Base-by-base conservation (phyloP, 129 eudicot genomes). In the Flaveria brownii region DNA sequence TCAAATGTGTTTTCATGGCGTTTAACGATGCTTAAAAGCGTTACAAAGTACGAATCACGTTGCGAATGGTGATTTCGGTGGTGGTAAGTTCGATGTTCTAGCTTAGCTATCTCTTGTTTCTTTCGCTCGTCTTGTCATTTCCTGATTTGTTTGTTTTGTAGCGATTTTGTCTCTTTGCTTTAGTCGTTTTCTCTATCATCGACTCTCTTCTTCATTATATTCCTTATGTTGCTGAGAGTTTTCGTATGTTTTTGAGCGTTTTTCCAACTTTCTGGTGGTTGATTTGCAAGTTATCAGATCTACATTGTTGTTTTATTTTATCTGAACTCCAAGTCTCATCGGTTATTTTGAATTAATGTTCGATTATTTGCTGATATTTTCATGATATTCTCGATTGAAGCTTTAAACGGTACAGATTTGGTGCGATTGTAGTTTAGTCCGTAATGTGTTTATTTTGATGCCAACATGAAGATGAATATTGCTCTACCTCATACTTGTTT, bases 91-190 rank as follows among this genome's bases (percentile, higher is more conserved):
- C 85, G 7, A 80, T 70, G 81, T 80, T 76, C 80, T 65, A 36
- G 41, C 41, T 36, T 36, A 36, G 41, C 41, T 36, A 65, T 56
- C 77, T 68, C 82, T 84, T 62, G 85, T 85, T 81, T 73, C 55
- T 78, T 49, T 82, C 85, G 72, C 87, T 78, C 56, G 84, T 75
- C 60, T 45, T 65, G 80, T 77, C 78, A 73, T 74, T 74, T 75
- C 78, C 12, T 56, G 6, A 13, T 76, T n/a, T 82, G 78, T 73
- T 64, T 80, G 67, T 72, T 80, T 72, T 46, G 67, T 75, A 64
- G 43, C 52, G 45, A 12, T 33, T 68, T 80, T 73, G 57, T 77
- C 71, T 22, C 26, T 79, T 62, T 78, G 41, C 62, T 15, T 72
- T 54, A n/a, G 39, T 62, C 61, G 30, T 78, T 73, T 78, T 68